These are phyloP conservation scores for Quercus suber DNA, from an alignment of 306 rosid species.

Conservation along the genomic window DNA sequence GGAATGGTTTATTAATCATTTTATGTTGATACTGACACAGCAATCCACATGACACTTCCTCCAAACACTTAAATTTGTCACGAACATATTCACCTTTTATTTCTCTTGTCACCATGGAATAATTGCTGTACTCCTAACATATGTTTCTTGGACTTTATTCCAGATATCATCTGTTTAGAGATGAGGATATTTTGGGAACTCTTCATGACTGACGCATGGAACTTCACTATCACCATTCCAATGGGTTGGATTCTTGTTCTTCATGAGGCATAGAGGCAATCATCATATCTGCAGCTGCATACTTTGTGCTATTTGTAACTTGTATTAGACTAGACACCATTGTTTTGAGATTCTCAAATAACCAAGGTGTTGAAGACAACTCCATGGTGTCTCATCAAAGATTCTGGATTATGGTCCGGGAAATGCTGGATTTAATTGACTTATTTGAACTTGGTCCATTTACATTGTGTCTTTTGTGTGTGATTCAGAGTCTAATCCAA, in stretches of 20 bases:
- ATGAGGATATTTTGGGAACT: slow-evolving; percentile 30
- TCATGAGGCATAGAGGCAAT: background rate
- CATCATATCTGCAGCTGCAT: background rate
- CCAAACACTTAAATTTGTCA: background rate
- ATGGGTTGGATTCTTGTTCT: background rate
- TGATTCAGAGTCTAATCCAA: too few relatives aligned
- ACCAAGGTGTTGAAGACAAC: background rate
- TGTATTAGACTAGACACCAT: background rate
- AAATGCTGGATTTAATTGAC: background rate
- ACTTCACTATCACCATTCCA: background rate
- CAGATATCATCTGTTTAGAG: slow-evolving; percentile 31
- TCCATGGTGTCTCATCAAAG: background rate
- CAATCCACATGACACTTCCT: background rate
- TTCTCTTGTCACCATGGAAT: background rate
- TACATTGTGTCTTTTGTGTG: background rate
- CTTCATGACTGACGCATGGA: slow-evolving; percentile 17
- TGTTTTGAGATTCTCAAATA: background rate
- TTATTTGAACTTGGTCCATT: background rate
- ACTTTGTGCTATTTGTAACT: background rate
- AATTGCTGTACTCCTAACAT: background rate
- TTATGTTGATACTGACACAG: background rate
- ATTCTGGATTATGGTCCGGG: background rate
- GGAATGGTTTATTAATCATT: background rate
- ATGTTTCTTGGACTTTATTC: background rate
- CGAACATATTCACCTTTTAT: background rate